A percentile compares a stretch with the other conserved stretches of the same genome.
Evolutionary conservation across 2,329 filamentous ascomycete genomes (phyloP).

Genomic region (Fusarium sp.): DNA sequence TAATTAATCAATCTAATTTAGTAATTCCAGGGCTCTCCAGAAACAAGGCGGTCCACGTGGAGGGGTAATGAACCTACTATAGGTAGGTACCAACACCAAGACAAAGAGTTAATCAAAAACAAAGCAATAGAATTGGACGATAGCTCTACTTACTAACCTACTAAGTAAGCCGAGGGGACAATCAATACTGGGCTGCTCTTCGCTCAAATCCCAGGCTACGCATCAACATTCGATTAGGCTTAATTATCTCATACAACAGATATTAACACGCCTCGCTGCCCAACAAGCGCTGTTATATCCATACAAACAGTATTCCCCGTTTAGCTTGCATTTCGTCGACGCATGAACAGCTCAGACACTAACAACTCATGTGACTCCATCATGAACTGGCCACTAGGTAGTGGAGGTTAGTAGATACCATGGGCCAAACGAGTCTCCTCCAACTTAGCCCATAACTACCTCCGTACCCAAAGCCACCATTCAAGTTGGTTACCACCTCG

Average conservation of each 20-base stretch:
- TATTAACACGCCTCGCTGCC: constrained; percentile 6
- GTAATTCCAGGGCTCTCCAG: constrained; percentile 13
- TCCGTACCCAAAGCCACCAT: not conserved
- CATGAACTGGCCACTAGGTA: constrained; percentile 3
- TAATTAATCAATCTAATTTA: constrained; percentile 23
- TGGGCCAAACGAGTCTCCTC: constrained; percentile 4
- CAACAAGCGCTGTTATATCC: constrained; percentile 3
- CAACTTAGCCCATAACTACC: constrained; percentile 3
- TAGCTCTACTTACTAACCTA: not conserved
- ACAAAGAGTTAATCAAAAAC: constrained; percentile 1
- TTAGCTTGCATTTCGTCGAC: constrained; percentile 26
- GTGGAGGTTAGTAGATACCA: not conserved
- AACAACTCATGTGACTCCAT: constrained; percentile 36
- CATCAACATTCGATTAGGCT: not conserved
- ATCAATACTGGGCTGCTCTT: not conserved
- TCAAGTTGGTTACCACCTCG: not conserved
- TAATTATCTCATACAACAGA: constrained; percentile 20
- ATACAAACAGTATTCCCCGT: constrained; percentile 7
- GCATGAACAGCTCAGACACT: constrained; percentile 43
- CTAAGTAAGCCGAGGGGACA: no score
- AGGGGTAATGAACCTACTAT: constrained; percentile 26
- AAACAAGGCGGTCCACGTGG: constrained; percentile 40
- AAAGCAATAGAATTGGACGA: constrained; percentile 12
- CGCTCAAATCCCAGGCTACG: not conserved
- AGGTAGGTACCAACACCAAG: not conserved